phyloP scores from a whole-genome alignment of 257 asterid species.

The Anisodus acutangulus region DNA sequence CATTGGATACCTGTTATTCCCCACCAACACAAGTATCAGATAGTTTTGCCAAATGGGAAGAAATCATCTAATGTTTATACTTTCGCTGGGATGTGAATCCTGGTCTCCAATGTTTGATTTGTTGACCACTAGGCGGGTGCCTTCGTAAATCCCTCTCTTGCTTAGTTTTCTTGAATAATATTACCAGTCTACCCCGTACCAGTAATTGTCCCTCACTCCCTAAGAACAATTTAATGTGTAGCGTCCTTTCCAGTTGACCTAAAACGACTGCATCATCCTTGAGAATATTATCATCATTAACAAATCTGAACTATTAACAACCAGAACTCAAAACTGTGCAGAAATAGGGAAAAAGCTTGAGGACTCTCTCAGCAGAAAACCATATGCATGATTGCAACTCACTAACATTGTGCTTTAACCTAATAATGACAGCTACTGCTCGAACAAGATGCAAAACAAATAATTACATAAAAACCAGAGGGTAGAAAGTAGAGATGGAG shows the following conservation, averaged over 20 bases:
- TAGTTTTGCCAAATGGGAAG: too few relatives aligned
- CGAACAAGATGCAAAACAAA: constrained; percentile 8
- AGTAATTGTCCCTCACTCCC: neutral
- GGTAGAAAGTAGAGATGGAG: neutral
- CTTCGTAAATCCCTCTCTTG: neutral
- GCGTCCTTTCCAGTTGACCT: neutral
- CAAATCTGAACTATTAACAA: neutral
- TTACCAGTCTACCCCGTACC: neutral
- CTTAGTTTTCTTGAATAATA: neutral
- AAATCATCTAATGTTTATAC: neutral
- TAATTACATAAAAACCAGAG: neutral
- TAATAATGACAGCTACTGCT: neutral
- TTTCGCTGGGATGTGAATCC: neutral
- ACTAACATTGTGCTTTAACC: neutral
- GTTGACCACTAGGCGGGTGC: neutral
- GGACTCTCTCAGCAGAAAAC: neutral
- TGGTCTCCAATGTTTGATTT: neutral
- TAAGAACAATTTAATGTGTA: neutral
- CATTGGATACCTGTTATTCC: neutral
- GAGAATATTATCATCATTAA: neutral
- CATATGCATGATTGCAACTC: constrained; percentile 9
- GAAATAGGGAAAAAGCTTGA: neutral
- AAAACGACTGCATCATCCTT: neutral
- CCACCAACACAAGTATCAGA: neutral
- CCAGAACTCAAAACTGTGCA: neutral